Base-by-base conservation (phyloP, 2,329 filamentous ascomycete genomes). In the Pestalotiopsis sp. region DNA sequence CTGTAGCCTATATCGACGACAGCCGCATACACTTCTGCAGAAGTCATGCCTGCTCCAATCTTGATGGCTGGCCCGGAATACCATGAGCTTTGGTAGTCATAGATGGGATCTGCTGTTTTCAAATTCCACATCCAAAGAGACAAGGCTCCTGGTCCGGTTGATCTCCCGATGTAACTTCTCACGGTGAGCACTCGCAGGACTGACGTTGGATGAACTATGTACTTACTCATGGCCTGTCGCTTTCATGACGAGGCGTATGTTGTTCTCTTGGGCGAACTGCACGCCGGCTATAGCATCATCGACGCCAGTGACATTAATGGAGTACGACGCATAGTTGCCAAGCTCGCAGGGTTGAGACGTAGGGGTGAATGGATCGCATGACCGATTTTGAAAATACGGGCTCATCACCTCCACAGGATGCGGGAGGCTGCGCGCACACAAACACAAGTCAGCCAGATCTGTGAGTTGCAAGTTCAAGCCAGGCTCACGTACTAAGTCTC, bases 31-130 rank as follows among this genome's bases (percentile, higher is more conserved):
- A 78, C 79, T 27, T 88, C 83, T n/a, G 73, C 75, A 0, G 75
- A 82, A 57, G 80, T 75, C 0, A 87, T 79, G 6, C 87, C 87
- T 2, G 86, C 83, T 3, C 82, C 84, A 9, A 89, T 69, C 49
- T 81, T 83, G 17, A 85, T 76, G 0, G 85, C 84, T 14, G 79
- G 79, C 0, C 86, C 85, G 0, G 58, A 74, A 70, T 87, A 88
- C 45, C 78, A 71, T 1, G 70, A n/a, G 65, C 78, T 76, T 2
- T 64, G 65, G 60, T 79, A 81, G 3, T 61, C 63, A n/a, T 68
- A 69, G 3, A 72, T 69, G 56, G 74, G 69, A 1, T 69, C 31
- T 27, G 76, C 75, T 9, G 70, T 57, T 70, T 83, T 81, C n/a
- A 84, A 73, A 68, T 81, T 74, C 67, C 82, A 78, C 25, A 78